A percentile compares a stretch with the other conserved stretches of the same genome.
phyloP scores from a whole-genome alignment of 495 filamentous ascomycete genomes.

The Elaphomyces granulatus region DNA sequence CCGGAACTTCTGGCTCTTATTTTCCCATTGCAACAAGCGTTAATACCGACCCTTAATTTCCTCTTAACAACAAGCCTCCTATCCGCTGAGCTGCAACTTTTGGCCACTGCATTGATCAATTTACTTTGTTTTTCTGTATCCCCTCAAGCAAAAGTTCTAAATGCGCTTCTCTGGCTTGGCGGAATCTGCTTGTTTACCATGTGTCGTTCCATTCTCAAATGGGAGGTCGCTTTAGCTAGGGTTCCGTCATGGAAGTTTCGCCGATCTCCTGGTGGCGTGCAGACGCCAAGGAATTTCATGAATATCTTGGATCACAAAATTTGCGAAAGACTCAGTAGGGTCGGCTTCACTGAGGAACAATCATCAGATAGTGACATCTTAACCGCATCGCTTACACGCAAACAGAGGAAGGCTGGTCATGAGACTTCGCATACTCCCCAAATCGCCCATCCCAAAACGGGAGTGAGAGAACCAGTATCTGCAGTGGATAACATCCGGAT shows the following conservation, averaged over 20 bases:
- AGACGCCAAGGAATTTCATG: conserved; percentile 35
- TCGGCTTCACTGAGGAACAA: conserved; percentile 20
- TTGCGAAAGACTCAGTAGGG: conserved; percentile 28
- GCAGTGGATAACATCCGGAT: conserved; percentile 12
- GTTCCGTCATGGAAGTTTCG: conserved; percentile 87
- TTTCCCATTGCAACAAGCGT: conserved; percentile 74
- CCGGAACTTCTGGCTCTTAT: conserved; percentile 52
- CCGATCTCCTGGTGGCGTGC: conserved; percentile 33
- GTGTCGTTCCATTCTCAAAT: conserved; percentile 64
- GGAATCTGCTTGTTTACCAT: conserved; percentile 60
- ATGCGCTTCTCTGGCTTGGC: conserved; percentile 75
- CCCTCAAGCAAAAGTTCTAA: conserved; percentile 72
- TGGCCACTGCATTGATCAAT: conserved; percentile 72
- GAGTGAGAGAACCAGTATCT: conserved; percentile 7
- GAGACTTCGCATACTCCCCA: not conserved
- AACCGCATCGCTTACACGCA: conserved; percentile 9
- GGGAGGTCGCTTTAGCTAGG: conserved; percentile 72
- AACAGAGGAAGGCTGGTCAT: conserved; percentile 14
- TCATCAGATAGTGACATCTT: conserved; percentile 32
- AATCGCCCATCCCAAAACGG: not conserved
- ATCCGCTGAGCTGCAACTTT: conserved; percentile 71
- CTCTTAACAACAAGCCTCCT: conserved; percentile 79
- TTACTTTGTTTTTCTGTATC: conserved; percentile 62
- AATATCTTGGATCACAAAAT: conserved; percentile 35
- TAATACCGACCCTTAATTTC: conserved; percentile 57